Conservation (phyloP, 176 grass and related monocot species). For the Secale cereale region DNA sequence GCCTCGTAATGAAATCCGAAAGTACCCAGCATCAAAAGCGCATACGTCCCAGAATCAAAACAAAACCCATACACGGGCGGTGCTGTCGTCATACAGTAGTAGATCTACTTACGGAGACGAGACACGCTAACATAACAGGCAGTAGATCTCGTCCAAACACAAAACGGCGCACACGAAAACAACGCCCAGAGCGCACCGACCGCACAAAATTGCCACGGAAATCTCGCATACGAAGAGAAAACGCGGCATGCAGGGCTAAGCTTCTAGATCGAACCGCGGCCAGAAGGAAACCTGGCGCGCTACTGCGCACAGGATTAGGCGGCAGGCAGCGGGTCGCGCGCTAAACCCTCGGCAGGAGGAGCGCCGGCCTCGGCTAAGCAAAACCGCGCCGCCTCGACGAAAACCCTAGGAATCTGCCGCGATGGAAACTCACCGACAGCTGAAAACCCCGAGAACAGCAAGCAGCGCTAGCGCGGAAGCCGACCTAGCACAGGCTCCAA, state of each 20-base stretch:
- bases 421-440: not conserved
- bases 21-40: not conserved
- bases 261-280: not conserved
- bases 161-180: not conserved
- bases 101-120: not conserved
- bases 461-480: not conserved
- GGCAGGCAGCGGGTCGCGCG: not conserved
- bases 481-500: not conserved
- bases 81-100: not conserved
- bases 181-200: not conserved
- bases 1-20: not conserved
- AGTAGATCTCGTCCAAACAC: not conserved
- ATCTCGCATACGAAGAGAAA: not conserved
- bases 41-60: not conserved
- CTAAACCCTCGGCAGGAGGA: not conserved
- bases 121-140: not conserved
- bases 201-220: not conserved
- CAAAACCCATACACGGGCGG: not conserved
- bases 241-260: not conserved
- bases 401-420: conserved; percentile 8
- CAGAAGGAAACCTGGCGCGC: not conserved
- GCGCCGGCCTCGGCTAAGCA: not conserved
- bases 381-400: not conserved
- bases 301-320: not conserved
- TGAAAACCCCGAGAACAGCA: not conserved